Conservation (phyloP, 2,329 filamentous ascomycete genomes). For the Fusarium liriodendri region DNA sequence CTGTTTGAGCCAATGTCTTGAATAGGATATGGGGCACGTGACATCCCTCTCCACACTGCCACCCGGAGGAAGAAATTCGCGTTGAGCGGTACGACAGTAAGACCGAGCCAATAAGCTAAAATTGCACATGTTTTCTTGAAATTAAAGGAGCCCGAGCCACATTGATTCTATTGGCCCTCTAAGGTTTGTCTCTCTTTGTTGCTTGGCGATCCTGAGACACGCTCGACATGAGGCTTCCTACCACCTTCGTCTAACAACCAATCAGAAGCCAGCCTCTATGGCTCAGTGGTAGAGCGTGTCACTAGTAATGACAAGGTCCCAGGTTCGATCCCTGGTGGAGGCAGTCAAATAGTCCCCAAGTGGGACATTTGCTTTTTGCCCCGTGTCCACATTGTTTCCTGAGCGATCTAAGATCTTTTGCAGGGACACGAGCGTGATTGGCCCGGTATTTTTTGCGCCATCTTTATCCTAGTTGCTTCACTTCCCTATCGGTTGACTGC, state of each 20-base stretch:
- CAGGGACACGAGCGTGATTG: neutral
- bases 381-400: neutral
- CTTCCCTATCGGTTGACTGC: too few species aligned
- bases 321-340: neutral
- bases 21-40: neutral
- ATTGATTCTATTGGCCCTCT: neutral
- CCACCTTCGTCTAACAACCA: neutral
- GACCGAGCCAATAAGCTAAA: accelerated
- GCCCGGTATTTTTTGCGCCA: neutral
- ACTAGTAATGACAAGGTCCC: neutral
- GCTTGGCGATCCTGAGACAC: neutral
- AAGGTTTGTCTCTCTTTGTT: neutral
- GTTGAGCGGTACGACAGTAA: neutral
- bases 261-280: neutral
- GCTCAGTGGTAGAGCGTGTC: neutral
- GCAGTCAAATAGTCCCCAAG: neutral
- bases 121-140: neutral
- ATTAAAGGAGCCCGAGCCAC: neutral
- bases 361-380: neutral
- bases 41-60: neutral
- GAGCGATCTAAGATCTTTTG: neutral
- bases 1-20: neutral
- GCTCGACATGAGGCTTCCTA: neutral
- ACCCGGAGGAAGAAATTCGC: neutral
- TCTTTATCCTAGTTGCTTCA: too few species aligned